phyloP scores from a whole-genome alignment of 192 early-diverging fungal genomes.

The Entomortierella chlamydospora region DNA sequence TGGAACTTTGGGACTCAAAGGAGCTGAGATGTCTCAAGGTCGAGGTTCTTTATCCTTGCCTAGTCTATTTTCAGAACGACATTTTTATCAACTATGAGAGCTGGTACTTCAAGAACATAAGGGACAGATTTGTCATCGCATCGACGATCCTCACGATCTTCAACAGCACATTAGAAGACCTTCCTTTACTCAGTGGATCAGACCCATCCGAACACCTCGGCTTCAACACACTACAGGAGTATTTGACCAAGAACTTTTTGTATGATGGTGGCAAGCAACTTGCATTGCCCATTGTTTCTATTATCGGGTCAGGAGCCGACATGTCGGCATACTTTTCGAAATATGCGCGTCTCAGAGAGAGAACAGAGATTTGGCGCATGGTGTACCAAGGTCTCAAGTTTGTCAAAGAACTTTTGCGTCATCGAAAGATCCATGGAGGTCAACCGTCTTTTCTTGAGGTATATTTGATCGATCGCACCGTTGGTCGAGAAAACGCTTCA shows the following conservation, averaged over 20 bases:
- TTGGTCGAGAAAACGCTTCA: slow-evolving; percentile 44
- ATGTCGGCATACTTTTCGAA: slow-evolving; percentile 49
- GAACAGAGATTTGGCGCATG: slow-evolving; percentile 24
- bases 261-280: slow-evolving; percentile 62
- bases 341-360: slow-evolving; percentile 17
- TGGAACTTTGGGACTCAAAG: slow-evolving; percentile 40
- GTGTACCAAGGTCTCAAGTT: slow-evolving; percentile 55
- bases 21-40: slow-evolving; percentile 45
- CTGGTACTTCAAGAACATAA: slow-evolving; percentile 55
- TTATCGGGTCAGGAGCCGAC: slow-evolving; percentile 56
- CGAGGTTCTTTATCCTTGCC: slow-evolving; percentile 47
- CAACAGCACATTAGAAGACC: slow-evolving; percentile 43
- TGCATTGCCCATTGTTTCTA: slow-evolving; percentile 56
- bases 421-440: slow-evolving; percentile 37
- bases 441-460: slow-evolving; percentile 57
- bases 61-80: slow-evolving; percentile 48
- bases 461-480: slow-evolving; percentile 58
- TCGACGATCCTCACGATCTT: slow-evolving; percentile 48
- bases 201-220: slow-evolving; percentile 11
- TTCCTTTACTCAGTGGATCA: slow-evolving; percentile 20
- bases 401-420: slow-evolving; percentile 52
- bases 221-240: slow-evolving; percentile 48
- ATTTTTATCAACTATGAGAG: slow-evolving; percentile 56
- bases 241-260: slow-evolving; percentile 57
- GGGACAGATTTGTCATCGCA: slow-evolving; percentile 46